A percentile compares a stretch with the other conserved stretches of the same genome.
Evolutionary conservation across 441 rosid species (phyloP).

Genomic region (Pelargonium australe): DNA sequence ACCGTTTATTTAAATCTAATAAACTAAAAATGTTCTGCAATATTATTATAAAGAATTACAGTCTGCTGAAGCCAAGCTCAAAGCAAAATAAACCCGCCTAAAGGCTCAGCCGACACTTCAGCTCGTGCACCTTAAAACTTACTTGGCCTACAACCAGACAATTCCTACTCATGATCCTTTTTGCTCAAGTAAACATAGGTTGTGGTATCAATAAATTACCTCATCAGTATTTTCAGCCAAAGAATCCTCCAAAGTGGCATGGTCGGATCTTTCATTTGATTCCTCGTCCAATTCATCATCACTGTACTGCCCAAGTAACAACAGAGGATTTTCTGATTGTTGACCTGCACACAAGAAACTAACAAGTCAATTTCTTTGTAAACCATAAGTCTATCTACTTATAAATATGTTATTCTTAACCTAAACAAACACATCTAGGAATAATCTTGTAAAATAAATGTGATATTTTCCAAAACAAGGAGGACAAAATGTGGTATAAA

Average conservation of each 20-base stretch:
- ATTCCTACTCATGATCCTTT: not conserved
- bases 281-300: conserved; percentile 78
- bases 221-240: conserved; percentile 31
- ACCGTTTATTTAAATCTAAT: not conserved
- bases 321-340: conserved; percentile 64
- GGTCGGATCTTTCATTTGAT: conserved; percentile 25
- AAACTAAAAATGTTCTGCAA: not conserved
- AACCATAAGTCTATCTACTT: conserved; percentile 12
- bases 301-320: conserved; percentile 86
- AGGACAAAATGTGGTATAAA: conserved; percentile 12
- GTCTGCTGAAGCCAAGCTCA: not conserved
- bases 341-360: conserved; percentile 59
- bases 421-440: conserved; percentile 24
- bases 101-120: not conserved
- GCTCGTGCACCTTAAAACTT: not conserved
- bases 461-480: conserved; percentile 15
- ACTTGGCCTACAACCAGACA: not conserved
- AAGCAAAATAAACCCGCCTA: not conserved
- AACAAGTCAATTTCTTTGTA: conserved; percentile 32
- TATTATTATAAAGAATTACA: not conserved
- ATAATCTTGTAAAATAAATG: conserved; percentile 16
- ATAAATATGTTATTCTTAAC: conserved; percentile 12
- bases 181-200: conserved; percentile 13
- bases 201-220: conserved; percentile 38
- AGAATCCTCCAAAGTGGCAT: conserved; percentile 32